phyloP scores from a whole-genome alignment of 2,329 filamentous ascomycete species.

The Blastomyces emzantsi region DNA sequence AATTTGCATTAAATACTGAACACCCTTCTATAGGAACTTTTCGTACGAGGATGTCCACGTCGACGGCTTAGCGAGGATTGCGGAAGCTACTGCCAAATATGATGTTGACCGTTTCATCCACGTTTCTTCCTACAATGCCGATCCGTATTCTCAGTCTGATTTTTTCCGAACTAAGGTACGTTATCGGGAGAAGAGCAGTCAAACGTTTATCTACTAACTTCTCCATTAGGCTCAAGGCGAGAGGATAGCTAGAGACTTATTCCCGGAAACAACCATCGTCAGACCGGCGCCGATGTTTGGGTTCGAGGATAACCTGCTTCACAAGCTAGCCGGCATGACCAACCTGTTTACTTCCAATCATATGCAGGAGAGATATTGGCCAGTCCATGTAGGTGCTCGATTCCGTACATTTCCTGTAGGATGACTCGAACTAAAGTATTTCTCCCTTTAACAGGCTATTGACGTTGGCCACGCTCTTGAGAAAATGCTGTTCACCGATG shows the following conservation, averaged over 20 bases:
- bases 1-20: not conserved
- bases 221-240: slow-evolving; percentile 60
- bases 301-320: slow-evolving; percentile 84
- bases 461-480: slow-evolving; percentile 87
- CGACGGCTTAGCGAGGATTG: slow-evolving; percentile 85
- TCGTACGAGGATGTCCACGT: slow-evolving; percentile 85
- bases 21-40: slow-evolving; percentile 63
- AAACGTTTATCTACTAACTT: not conserved
- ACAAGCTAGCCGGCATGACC: slow-evolving; percentile 68
- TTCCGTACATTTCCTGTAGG: not conserved
- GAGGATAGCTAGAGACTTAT: slow-evolving; percentile 74
- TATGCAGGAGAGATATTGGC: slow-evolving; percentile 84
- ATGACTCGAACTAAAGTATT: slow-evolving; percentile 11
- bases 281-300: slow-evolving; percentile 90
- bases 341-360: slow-evolving; percentile 87
- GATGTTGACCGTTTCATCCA: slow-evolving; percentile 96
- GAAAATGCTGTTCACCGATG: slow-evolving; percentile 83
- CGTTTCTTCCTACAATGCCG: slow-evolving; percentile 88
- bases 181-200: slow-evolving; percentile 3
- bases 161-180: slow-evolving; percentile 83
- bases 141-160: slow-evolving; percentile 68
- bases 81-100: slow-evolving; percentile 91
- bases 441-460: slow-evolving; percentile 52
- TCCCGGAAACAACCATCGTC: slow-evolving; percentile 94
- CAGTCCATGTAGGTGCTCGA: slow-evolving; percentile 64